A percentile compares a stretch with the other conserved stretches of the same genome.
These are phyloP conservation scores for Dissophora ornata DNA, from an alignment of 192 early-diverging fungal species.

Conservation along the genomic window DNA sequence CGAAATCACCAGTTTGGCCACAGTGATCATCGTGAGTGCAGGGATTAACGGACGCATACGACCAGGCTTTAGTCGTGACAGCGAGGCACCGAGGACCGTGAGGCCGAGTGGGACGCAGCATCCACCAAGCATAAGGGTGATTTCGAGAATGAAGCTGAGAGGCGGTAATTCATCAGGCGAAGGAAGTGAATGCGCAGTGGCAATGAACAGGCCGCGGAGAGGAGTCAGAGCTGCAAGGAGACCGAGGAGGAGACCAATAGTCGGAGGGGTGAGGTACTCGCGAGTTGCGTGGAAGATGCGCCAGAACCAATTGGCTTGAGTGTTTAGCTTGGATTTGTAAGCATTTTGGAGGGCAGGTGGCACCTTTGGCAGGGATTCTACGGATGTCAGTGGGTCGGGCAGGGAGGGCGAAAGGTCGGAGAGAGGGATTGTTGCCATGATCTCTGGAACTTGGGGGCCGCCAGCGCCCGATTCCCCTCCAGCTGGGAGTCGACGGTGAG, in stretches of 20 bases:
- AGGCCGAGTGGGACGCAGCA: slow-evolving; percentile 43
- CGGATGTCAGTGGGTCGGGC: too few relatives aligned
- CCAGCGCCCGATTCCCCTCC: too few relatives aligned
- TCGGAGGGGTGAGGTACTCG: slow-evolving; percentile 47
- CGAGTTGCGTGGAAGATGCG: slow-evolving; percentile 24
- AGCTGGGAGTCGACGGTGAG: neutral
- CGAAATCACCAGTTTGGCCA: slow-evolving; percentile 31
- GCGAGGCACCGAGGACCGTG: slow-evolving; percentile 40
- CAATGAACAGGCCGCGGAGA: slow-evolving; percentile 18
- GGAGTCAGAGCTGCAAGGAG: slow-evolving; percentile 21
- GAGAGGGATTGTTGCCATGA: slow-evolving; percentile 3
- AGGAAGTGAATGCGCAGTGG: slow-evolving; percentile 14
- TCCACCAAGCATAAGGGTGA: slow-evolving; percentile 41
- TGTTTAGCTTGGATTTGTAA: slow-evolving; percentile 7
- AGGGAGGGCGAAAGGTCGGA: too few relatives aligned
- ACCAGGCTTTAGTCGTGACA: slow-evolving; percentile 44
- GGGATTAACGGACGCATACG: slow-evolving; percentile 45
- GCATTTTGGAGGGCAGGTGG: slow-evolving; percentile 26
- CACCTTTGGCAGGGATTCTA: slow-evolving; percentile 28
- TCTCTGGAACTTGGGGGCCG: neutral
- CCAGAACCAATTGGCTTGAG: slow-evolving; percentile 11
- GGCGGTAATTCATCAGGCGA: slow-evolving; percentile 37
- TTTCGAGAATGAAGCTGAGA: slow-evolving; percentile 38
- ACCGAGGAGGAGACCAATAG: slow-evolving; percentile 37
- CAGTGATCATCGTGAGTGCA: slow-evolving; percentile 29